Evolutionary conservation across 192 early-diverging fungal genomes (phyloP).

Genomic region (Coemansia sp.): DNA sequence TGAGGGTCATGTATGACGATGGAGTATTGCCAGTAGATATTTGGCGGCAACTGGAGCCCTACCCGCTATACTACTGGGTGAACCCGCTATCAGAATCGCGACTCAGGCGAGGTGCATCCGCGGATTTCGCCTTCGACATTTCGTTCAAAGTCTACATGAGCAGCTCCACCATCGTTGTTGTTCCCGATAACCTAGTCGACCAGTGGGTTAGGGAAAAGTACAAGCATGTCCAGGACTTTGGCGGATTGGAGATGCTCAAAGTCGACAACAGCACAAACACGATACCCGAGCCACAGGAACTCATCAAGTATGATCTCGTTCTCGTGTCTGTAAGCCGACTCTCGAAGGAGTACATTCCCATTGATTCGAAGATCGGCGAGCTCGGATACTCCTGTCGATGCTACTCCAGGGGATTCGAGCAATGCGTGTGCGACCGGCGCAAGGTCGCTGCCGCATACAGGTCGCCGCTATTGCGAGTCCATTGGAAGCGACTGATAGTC

Average conservation of each 20-base stretch:
- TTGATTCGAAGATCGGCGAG: constrained; percentile 42
- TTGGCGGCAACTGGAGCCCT: constrained; percentile 42
- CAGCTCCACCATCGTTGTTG: constrained; percentile 67
- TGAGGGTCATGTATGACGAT: constrained; percentile 43
- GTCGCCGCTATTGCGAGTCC: constrained; percentile 69
- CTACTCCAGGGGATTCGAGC: constrained; percentile 19
- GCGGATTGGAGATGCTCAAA: constrained; percentile 55
- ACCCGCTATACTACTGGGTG: constrained; percentile 61
- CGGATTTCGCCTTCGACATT: constrained; percentile 1
- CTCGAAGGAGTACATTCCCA: constrained; percentile 57
- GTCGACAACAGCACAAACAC: constrained; percentile 44
- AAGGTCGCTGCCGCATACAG: constrained; percentile 24
- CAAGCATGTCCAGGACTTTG: constrained; percentile 53
- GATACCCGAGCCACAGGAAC: constrained; percentile 54
- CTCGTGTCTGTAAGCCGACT: constrained; percentile 67
- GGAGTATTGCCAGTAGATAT: constrained; percentile 40
- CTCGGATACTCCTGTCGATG: constrained; percentile 44
- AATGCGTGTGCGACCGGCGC: constrained; percentile 14
- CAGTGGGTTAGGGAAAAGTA: constrained; percentile 81
- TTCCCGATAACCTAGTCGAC: constrained; percentile 72
- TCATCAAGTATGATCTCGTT: constrained; percentile 68
- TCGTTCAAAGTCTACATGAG: constrained; percentile 60
- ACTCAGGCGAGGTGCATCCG: not conserved
- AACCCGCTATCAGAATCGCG: constrained; percentile 25
- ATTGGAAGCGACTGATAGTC: constrained; percentile 78